phyloP scores from a whole-genome alignment of 306 rosid species.

The Sphenostylis stenocarpa region DNA sequence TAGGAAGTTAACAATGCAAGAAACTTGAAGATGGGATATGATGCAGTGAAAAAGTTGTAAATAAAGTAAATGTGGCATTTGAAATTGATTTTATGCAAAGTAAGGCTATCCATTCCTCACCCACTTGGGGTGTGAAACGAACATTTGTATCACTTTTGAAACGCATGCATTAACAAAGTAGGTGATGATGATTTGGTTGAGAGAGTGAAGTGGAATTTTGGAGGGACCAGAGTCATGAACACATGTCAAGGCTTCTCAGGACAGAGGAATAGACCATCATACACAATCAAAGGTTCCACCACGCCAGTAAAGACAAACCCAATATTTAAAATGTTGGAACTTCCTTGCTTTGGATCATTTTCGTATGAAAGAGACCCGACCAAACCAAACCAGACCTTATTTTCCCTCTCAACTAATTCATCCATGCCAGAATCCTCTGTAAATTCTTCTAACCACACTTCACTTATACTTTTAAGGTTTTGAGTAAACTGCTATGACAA shows the following conservation, averaged over 20 bases:
- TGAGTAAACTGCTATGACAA: background rate
- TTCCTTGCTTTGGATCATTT: conserved; percentile 22
- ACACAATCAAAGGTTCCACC: conserved; percentile 38
- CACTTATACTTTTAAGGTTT: conserved; percentile 1
- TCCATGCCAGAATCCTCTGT: conserved; percentile 24
- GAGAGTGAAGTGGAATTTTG: conserved; percentile 21
- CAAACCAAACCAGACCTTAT: background rate
- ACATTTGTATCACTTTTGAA: background rate
- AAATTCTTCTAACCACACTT: background rate
- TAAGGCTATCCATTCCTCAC: background rate
- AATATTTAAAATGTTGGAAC: conserved; percentile 25
- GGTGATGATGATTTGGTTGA: conserved; percentile 13
- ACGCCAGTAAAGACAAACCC: conserved; percentile 39
- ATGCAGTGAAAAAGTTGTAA: background rate
- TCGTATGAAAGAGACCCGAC: conserved; percentile 27
- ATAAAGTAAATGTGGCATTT: background rate
- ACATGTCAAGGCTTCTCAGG: conserved; percentile 38
- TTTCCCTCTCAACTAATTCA: conserved; percentile 6
- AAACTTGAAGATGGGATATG: background rate
- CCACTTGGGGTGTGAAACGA: background rate
- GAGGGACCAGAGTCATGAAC: conserved; percentile 45
- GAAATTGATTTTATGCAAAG: background rate
- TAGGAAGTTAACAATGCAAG: background rate
- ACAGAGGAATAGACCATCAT: conserved; percentile 36
- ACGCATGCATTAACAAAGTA: background rate